Conservation (phyloP, 2,329 filamentous ascomycete species). For the Sporothrix curviconia region DNA sequence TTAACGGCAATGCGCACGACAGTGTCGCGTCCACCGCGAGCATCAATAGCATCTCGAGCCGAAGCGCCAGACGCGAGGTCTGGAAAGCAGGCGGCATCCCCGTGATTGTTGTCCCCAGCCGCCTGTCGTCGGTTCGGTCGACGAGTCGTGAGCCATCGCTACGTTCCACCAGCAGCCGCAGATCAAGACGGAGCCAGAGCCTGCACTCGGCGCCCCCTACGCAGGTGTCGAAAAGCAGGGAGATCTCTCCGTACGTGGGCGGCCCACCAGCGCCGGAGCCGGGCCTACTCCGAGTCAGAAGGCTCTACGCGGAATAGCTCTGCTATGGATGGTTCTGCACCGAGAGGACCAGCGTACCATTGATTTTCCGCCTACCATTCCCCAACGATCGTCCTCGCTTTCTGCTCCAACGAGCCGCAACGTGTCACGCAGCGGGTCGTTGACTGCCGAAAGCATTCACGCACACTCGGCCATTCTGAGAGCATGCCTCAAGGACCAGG, state of each 20-base stretch:
- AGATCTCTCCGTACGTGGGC: conserved; percentile 37
- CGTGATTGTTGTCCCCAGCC: conserved; percentile 55
- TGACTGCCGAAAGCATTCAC: conserved; percentile 53
- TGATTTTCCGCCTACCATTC: conserved; percentile 53
- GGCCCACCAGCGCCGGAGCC: conserved; percentile 35
- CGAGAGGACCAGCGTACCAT: conserved; percentile 48
- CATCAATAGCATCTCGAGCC: conserved; percentile 44
- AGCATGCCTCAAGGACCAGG: background rate
- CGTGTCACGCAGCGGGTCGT: conserved; percentile 40
- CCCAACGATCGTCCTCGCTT: conserved; percentile 52
- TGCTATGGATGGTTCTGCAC: conserved; percentile 28
- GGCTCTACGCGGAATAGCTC: conserved; percentile 31
- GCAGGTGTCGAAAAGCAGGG: conserved; percentile 36
- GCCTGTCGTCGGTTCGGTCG: conserved; percentile 47
- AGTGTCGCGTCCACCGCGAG: conserved; percentile 46
- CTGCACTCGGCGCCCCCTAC: conserved; percentile 41
- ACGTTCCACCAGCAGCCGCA: conserved; percentile 54
- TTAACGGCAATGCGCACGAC: conserved; percentile 32
- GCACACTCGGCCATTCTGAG: conserved; percentile 35
- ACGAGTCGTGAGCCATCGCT: conserved; percentile 46
- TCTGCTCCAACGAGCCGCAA: conserved; percentile 58
- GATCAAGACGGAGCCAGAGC: conserved; percentile 48
- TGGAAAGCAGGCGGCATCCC: conserved; percentile 55
- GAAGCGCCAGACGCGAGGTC: conserved; percentile 51
- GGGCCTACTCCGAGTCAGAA: conserved; percentile 43